These are phyloP conservation scores for Diaporthe sp. DNA, from an alignment of 2,329 filamentous ascomycete species.

Conservation along the genomic window DNA sequence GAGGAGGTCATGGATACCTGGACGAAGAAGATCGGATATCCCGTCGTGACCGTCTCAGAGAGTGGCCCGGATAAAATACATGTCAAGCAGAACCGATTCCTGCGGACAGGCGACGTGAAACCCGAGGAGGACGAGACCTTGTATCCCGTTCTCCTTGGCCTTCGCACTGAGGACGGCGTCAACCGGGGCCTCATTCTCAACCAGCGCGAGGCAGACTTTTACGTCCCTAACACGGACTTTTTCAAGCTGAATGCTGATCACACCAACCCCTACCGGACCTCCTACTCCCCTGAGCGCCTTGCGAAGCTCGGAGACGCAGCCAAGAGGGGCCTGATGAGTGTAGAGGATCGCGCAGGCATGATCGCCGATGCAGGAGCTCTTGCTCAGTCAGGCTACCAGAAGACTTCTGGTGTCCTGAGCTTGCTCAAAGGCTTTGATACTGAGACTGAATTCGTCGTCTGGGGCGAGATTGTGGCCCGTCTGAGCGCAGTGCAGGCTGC, in stretches of 20 bases:
- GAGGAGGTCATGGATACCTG: constrained; percentile 93
- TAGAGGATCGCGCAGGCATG: constrained; percentile 95
- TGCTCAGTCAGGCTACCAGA: constrained; percentile 91
- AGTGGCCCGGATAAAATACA: constrained; percentile 79
- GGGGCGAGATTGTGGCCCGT: constrained; percentile 89
- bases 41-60: constrained; percentile 89
- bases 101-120: constrained; percentile 92
- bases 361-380: constrained; percentile 92
- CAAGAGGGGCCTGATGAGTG: constrained; percentile 81
- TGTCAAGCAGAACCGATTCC: constrained; percentile 94
- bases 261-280: constrained; percentile 91
- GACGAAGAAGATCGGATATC: constrained; percentile 97
- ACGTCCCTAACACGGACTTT: constrained; percentile 84
- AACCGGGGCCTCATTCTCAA: constrained; percentile 79
- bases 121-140: constrained; percentile 91
- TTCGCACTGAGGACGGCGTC: constrained; percentile 86
- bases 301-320: constrained; percentile 90
- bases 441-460: constrained; percentile 92
- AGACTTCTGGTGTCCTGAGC: constrained; percentile 88
- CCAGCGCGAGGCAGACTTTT: constrained; percentile 81
- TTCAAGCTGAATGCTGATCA: constrained; percentile 98
- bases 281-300: constrained; percentile 85
- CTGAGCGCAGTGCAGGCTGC: constrained; percentile 83
- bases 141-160: constrained; percentile 89
- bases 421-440: constrained; percentile 87